Base-by-base conservation (phyloP, 2,329 filamentous ascomycete genomes). In the Botrytis pseudocinerea region DNA sequence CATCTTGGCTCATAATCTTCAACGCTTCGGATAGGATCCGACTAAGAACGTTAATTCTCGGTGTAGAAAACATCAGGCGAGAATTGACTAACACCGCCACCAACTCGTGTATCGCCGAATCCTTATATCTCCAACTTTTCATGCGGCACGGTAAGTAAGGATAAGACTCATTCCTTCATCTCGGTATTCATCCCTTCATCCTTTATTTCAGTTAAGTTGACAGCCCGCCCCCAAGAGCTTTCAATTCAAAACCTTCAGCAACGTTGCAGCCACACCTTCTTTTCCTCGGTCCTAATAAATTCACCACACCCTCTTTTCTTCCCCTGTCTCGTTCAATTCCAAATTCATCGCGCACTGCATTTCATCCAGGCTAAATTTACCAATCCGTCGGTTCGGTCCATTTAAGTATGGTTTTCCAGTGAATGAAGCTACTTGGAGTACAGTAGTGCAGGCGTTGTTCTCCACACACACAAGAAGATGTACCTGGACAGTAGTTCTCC, bases 91-190 rank as follows among this genome's bases (percentile, higher is more conserved):
- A 38, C 63, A 66, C 46, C 40, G 64, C 46, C 46, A 66, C 63
- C 32, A 66, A n/a, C 64, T 66, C 46, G 46, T 54, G 25, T 40
- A 66, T 40, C 32, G 8, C 44, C 22, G n/a, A 66, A 66, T 40
- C 32, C 46, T 54, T 40, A 28, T 66, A 66, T 28, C 25, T 66
- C 64, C 40, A 40, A 66, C n/a, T 18, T 9, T 18, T 18, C 64
- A 28, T 54, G 32, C 64, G 14, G 25, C 38, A n/a, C 38, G 60
- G 25, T 22, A 66, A 66, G 28, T 28, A 9, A 38, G 28, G 54
- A 7, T 20, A 9, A 51, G 28, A 40, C 9, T 40, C 46, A 54
- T 54, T 66, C 51, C 46, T 40, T 66, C 64, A 54, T 57, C 51
- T 57, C 57, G 32, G 32, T 35, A 42, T 22, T 28, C 40, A 44